Evolutionary conservation across 441 rosid genomes (phyloP).

Genomic region (Theobroma grandiflorum): DNA sequence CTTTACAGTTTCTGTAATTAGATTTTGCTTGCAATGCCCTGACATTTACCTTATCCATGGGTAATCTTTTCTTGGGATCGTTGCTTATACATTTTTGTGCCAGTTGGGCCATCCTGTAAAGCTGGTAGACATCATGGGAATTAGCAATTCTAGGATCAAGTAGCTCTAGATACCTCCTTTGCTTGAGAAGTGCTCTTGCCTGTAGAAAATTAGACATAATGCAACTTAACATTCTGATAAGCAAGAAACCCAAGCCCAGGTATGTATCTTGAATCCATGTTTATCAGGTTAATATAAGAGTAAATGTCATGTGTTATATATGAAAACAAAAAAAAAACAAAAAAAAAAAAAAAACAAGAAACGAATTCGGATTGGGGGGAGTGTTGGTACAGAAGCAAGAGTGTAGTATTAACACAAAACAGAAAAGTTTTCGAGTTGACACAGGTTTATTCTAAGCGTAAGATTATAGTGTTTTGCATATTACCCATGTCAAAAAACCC

Average conservation of each 20-base stretch:
- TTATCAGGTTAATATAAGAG: too few relatives aligned
- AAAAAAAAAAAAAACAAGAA: too few relatives aligned
- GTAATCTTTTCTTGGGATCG: slow-evolving; percentile 46
- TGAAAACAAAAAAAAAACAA: neutral
- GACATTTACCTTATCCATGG: slow-evolving; percentile 43
- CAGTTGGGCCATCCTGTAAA: slow-evolving; percentile 44
- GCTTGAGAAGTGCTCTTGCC: slow-evolving; percentile 47
- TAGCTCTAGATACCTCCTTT: slow-evolving; percentile 36
- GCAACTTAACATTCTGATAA: neutral
- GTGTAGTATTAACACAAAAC: neutral
- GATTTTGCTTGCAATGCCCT: neutral
- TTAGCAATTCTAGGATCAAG: slow-evolving; percentile 37
- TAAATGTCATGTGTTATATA: neutral
- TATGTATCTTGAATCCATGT: too few relatives aligned
- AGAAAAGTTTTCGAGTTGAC: too few relatives aligned
- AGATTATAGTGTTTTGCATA: slow-evolving; percentile 8
- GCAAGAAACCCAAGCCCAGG: neutral
- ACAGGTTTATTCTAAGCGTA: neutral
- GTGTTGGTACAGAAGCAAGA: too few relatives aligned
- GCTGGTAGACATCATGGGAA: slow-evolving; percentile 39
- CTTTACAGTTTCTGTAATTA: neutral
- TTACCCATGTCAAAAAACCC: slow-evolving; percentile 47
- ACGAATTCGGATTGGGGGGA: too few relatives aligned
- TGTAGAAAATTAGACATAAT: slow-evolving; percentile 25
- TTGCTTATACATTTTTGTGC: slow-evolving; percentile 38